Conservation (phyloP, 768 basidiomycete species). For the Glaciozyma martinii region DNA sequence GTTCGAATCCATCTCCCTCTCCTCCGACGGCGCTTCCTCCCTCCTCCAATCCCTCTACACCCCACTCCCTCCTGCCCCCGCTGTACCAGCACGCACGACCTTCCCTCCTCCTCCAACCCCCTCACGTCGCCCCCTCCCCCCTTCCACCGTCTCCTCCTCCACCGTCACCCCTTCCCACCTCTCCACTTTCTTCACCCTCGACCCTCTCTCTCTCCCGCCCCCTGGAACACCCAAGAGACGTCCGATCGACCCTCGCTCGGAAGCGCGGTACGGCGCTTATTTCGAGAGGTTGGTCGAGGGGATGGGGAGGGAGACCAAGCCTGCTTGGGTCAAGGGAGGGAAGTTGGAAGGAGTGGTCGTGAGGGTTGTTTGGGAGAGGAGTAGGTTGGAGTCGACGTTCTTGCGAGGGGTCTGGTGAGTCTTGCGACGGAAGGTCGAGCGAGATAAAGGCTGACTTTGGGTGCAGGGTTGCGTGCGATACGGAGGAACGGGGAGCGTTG, state of each 20-base stretch:
- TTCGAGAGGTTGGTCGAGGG: slow-evolving; percentile 2
- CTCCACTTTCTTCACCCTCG: neutral
- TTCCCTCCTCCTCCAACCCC: neutral
- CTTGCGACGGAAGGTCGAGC: no score
- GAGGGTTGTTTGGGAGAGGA: slow-evolving; percentile 13
- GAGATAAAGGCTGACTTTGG: neutral
- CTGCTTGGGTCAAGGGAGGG: slow-evolving; percentile 1
- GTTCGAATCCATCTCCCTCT: neutral
- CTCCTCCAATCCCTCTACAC: neutral
- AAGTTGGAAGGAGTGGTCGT: slow-evolving; percentile 11
- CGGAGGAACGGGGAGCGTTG: neutral
- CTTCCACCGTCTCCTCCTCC: neutral
- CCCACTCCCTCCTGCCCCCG: neutral
- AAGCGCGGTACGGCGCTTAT: slow-evolving; percentile 11
- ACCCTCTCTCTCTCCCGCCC: neutral
- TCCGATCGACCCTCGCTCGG: slow-evolving; percentile 13
- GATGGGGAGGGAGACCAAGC: neutral
- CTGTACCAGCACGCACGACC: neutral
- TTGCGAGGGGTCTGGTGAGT: slow-evolving; percentile 17
- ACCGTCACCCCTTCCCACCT: neutral
- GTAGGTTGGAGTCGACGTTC: slow-evolving; percentile 2
- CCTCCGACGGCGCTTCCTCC: neutral
- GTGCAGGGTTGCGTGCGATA: neutral
- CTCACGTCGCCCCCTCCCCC: neutral
- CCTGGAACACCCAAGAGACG: neutral